Evolutionary conservation across 352 stramenopile species (phyloP).

Genomic region (Globisporangium spiculum): DNA sequence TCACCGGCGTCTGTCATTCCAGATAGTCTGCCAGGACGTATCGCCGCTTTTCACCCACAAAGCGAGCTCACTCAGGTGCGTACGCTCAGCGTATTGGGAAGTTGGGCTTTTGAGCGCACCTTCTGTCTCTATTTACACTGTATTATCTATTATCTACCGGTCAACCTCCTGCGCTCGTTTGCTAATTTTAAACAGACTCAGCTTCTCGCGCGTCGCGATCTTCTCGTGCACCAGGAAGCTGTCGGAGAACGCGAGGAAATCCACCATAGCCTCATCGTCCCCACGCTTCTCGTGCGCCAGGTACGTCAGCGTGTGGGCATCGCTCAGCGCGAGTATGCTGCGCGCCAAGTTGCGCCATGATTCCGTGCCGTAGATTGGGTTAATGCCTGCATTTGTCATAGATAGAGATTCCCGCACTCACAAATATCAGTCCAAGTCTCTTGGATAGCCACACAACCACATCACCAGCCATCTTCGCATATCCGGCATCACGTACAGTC

Average conservation of each 20-base stretch:
- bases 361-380: constrained; percentile 79
- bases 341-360: constrained; percentile 74
- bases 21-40: background rate
- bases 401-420: background rate
- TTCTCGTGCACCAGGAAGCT: constrained; percentile 34
- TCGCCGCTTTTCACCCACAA: background rate
- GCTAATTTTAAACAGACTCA: constrained; percentile 57
- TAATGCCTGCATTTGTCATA: constrained; percentile 42
- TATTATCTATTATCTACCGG: background rate
- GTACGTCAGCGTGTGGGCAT: constrained; percentile 53
- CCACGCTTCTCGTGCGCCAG: constrained; percentile 69
- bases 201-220: constrained; percentile 37
- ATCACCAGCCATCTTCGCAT: background rate
- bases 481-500: constrained; percentile 44
- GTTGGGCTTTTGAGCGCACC: background rate
- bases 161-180: background rate
- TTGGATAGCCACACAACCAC: background rate
- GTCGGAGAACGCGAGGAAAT: constrained; percentile 57
- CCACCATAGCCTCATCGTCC: constrained; percentile 66
- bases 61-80: background rate
- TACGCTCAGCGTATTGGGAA: background rate
- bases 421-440: background rate
- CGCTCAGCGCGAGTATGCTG: constrained; percentile 63
- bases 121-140: constrained; percentile 3
- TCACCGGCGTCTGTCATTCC: constrained; percentile 8